A percentile compares a stretch with the other conserved stretches of the same genome.
Evolutionary conservation across 176 grass and related monocot genomes (phyloP).

Genomic region (Triticum urartu): DNA sequence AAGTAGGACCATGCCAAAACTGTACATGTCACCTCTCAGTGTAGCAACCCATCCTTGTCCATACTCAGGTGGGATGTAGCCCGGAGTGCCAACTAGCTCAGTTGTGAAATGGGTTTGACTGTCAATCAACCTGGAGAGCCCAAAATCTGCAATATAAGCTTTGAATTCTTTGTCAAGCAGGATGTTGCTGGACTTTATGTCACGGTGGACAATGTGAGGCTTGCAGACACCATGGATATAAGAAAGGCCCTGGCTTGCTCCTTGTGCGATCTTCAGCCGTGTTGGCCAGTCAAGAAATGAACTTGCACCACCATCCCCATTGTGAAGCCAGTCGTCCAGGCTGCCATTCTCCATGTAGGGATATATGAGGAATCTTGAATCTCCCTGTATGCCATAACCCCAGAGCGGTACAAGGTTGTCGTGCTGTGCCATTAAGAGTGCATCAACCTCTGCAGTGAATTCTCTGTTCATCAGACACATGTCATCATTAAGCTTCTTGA

Average conservation of each 20-base stretch:
- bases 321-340: conserved; percentile 86
- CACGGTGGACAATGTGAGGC: conserved; percentile 73
- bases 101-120: conserved; percentile 77
- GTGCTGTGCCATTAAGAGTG: conserved; percentile 62
- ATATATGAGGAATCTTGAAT: conserved; percentile 57
- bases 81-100: conserved; percentile 69
- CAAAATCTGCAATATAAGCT: conserved; percentile 73
- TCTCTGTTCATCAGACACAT: conserved; percentile 59
- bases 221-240: conserved; percentile 73
- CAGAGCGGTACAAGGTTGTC: conserved; percentile 58
- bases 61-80: conserved; percentile 85
- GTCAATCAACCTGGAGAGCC: conserved; percentile 62
- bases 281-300: conserved; percentile 58
- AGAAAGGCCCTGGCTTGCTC: conserved; percentile 47
- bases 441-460: conserved; percentile 68
- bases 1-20: conserved; percentile 78
- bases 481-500: conserved; percentile 63
- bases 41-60: conserved; percentile 67
- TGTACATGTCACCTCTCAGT: conserved; percentile 75
- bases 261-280: conserved; percentile 64
- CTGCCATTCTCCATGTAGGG: conserved; percentile 89
- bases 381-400: conserved; percentile 55
- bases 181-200: conserved; percentile 91
- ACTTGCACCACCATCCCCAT: conserved; percentile 32
- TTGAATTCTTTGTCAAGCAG: conserved; percentile 63